Evolutionary conservation across 805 yeast species (phyloP).

Genomic region (Saturnispora quitensis): DNA sequence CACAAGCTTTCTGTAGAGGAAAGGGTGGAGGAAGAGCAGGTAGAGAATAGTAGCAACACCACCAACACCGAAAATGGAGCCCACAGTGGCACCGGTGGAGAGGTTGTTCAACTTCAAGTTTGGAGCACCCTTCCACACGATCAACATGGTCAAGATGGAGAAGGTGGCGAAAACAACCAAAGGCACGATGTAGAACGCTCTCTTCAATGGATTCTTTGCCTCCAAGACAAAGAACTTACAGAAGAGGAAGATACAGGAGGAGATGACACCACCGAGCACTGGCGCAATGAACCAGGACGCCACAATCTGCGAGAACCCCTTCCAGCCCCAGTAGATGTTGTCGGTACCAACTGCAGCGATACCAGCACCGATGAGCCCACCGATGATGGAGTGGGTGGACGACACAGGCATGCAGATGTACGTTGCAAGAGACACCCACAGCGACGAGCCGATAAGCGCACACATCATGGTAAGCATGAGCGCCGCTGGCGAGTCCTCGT

Average conservation of each 20-base stretch:
- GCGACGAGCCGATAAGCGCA: constrained; percentile 65
- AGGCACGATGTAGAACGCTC: constrained; percentile 53
- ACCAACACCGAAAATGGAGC: constrained; percentile 58
- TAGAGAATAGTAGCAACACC: constrained; percentile 45
- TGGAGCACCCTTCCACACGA: constrained; percentile 78
- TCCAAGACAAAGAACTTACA: constrained; percentile 57
- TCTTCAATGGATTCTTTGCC: constrained; percentile 42
- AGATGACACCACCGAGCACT: constrained; percentile 52
- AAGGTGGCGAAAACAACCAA: constrained; percentile 51
- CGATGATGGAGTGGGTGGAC: constrained; percentile 72
- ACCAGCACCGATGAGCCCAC: constrained; percentile 67
- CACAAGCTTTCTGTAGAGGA: constrained; percentile 49
- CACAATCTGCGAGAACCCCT: constrained; percentile 59
- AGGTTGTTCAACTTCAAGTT: constrained; percentile 47
- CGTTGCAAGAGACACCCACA: constrained; percentile 64
- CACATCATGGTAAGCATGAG: constrained; percentile 67
- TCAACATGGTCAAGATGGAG: constrained; percentile 60
- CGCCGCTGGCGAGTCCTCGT: constrained; percentile 52
- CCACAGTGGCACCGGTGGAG: constrained; percentile 43
- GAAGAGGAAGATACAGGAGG: constrained; percentile 47
- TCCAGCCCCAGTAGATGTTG: constrained; percentile 67
- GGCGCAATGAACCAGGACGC: constrained; percentile 84
- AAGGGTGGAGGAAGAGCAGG: constrained; percentile 49
- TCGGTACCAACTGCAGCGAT: constrained; percentile 61
- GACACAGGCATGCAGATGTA: constrained; percentile 68